Percentiles rank a stretch among this genome's conserved stretches.
Conservation (phyloP, 108 stramenopile species). For the Pseudonitzschia multiseries region DNA sequence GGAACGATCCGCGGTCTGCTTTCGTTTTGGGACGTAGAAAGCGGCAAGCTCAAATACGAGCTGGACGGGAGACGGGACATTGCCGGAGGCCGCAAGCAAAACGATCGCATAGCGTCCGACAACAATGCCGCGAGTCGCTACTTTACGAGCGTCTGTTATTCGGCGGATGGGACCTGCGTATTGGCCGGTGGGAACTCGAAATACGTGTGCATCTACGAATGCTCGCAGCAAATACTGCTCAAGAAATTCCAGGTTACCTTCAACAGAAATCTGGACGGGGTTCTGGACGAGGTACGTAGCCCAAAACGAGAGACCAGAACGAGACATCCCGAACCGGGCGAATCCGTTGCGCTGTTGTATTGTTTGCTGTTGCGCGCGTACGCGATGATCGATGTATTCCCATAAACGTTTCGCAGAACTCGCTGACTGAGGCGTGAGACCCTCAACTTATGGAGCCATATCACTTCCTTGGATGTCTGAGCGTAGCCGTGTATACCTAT, state of each 20-base stretch:
- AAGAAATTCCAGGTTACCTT: constrained; percentile 99
- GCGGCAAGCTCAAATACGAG: constrained; percentile 71
- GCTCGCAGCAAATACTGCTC: constrained; percentile 88
- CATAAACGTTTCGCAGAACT: constrained; percentile 71
- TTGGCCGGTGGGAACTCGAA: constrained; percentile 97
- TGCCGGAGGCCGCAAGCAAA: constrained; percentile 84
- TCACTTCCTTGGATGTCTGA: constrained; percentile 78
- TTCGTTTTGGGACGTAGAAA: constrained; percentile 93
- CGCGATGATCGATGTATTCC: constrained; percentile 72
- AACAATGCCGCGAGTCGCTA: constrained; percentile 90
- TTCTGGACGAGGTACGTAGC: constrained; percentile 80
- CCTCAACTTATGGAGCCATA: constrained; percentile 33
- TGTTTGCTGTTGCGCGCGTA: neutral
- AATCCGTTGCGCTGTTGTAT: neutral
- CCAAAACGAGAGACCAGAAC: neutral
- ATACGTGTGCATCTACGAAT: constrained; percentile 97
- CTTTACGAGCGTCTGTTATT: constrained; percentile 96
- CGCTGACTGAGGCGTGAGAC: constrained; percentile 42
- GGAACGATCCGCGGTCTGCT: constrained; percentile 94
- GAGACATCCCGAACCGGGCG: neutral
- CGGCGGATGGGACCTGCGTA: constrained; percentile 94
- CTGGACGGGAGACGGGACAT: constrained; percentile 92
- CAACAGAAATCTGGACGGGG: constrained; percentile 91
- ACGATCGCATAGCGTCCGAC: constrained; percentile 84
- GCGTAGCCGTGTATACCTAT: constrained; percentile 19